Evolutionary conservation across 75 land plant genomes (phyloP).

Genomic region (Selaginella tamariscina): DNA sequence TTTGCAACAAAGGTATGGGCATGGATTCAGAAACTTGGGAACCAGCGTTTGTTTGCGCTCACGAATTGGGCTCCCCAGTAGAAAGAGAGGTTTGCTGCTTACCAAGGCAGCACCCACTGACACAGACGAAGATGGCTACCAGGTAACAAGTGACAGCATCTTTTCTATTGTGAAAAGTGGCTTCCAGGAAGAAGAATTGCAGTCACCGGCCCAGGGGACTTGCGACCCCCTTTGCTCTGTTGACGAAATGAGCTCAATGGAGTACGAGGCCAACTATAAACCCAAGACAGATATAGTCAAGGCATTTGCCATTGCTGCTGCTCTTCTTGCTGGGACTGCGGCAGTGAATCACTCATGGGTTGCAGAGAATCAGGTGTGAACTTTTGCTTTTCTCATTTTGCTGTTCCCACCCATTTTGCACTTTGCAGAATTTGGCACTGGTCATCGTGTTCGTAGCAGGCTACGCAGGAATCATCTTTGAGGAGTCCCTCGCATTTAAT

Average conservation of each 20-base stretch:
- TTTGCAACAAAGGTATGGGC: neutral
- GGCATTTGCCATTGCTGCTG: constrained; percentile 57
- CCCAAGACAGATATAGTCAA: constrained; percentile 83
- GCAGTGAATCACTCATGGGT: constrained; percentile 96
- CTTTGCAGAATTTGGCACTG: constrained; percentile 80
- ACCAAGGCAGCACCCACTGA: neutral
- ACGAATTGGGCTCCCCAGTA: neutral
- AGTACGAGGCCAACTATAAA: constrained; percentile 63
- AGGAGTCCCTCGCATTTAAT: constrained; percentile 89
- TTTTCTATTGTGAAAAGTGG: no score
- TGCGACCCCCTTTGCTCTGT: constrained; percentile 97
- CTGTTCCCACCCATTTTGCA: neutral
- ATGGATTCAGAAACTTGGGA: neutral
- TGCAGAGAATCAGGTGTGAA: constrained; percentile 76
- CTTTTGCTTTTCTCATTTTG: neutral
- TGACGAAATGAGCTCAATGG: constrained; percentile 76
- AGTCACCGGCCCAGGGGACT: constrained; percentile 28
- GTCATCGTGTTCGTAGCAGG: constrained; percentile 62
- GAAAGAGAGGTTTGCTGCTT: neutral
- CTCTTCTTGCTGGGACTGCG: constrained; percentile 42
- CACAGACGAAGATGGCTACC: neutral
- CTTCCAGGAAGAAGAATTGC: no score
- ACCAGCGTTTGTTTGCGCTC: neutral
- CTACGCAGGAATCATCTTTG: constrained; percentile 89
- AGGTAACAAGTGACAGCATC: no score